Percentiles rank a stretch among this genome's conserved stretches.
Evolutionary conservation across 768 basidiomycete genomes (phyloP).

Genomic region (Amanita pallidorosea): DNA sequence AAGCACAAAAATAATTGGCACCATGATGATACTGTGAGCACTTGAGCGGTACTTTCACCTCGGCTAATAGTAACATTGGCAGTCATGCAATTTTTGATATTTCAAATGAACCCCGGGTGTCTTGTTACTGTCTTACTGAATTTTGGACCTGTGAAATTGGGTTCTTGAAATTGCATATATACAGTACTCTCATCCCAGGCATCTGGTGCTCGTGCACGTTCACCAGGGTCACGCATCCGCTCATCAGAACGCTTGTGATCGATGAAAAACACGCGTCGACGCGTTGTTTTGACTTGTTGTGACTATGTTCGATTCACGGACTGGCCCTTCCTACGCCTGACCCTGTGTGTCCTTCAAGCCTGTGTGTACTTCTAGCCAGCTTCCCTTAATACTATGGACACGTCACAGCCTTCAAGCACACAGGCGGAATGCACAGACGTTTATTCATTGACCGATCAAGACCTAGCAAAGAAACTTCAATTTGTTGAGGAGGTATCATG

Average conservation of each 20-base stretch:
- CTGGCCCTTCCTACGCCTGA: constrained; percentile 5
- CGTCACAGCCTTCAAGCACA: constrained; percentile 18
- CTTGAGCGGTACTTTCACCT: too few species aligned
- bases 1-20: too few species aligned
- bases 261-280: constrained; percentile 10
- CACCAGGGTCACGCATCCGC: too few species aligned
- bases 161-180: too few species aligned
- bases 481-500: constrained; percentile 70
- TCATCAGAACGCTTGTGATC: neutral
- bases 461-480: constrained; percentile 55
- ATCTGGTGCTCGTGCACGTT: too few species aligned
- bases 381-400: constrained; percentile 33
- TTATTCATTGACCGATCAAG: constrained; percentile 67
- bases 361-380: constrained; percentile 48
- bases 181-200: too few species aligned
- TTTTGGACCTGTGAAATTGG: too few species aligned
- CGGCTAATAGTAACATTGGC: neutral
- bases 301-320: constrained; percentile 22
- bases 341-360: constrained; percentile 8
- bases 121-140: too few species aligned
- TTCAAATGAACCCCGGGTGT: too few species aligned
- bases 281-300: constrained; percentile 31
- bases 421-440: constrained; percentile 42
- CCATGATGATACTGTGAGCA: too few species aligned
- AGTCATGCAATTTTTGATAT: neutral